Conservation (phyloP, 371 early-diverging fungal genomes). For the Mucor circinelloides region DNA sequence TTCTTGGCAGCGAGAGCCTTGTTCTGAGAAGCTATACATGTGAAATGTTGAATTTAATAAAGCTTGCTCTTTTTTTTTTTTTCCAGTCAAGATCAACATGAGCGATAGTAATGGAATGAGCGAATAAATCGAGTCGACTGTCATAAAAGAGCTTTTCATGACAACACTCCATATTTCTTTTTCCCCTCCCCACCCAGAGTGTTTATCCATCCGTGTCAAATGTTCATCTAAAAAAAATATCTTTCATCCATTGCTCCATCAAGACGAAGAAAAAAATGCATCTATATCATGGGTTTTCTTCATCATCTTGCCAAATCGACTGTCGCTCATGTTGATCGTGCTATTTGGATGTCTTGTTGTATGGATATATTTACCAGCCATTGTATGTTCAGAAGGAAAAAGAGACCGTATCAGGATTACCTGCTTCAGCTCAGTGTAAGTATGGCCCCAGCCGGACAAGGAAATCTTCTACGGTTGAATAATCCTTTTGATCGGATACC, state of each 20-base stretch:
- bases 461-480: neutral
- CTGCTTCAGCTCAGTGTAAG: slow-evolving; percentile 16
- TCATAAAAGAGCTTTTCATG: too few relatives aligned
- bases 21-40: slow-evolving; percentile 42
- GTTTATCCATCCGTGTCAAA: too few relatives aligned
- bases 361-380: slow-evolving; percentile 27
- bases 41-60: too few relatives aligned
- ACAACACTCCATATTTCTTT: too few relatives aligned
- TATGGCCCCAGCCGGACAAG: slow-evolving; percentile 7
- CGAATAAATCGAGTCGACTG: too few relatives aligned
- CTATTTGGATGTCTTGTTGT: neutral
- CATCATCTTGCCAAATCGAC: neutral
- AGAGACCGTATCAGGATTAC: slow-evolving; percentile 22
- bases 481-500: neutral
- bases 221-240: neutral
- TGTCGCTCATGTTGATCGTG: neutral
- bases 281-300: neutral
- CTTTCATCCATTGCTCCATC: neutral
- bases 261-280: neutral
- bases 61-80: too few relatives aligned
- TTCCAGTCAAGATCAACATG: too few relatives aligned
- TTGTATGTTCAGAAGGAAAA: slow-evolving; percentile 30
- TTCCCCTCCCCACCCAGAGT: too few relatives aligned
- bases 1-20: slow-evolving; percentile 77
- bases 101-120: too few relatives aligned